Conservation (phyloP, 257 asterid genomes). For the Eucommia ulmoides region DNA sequence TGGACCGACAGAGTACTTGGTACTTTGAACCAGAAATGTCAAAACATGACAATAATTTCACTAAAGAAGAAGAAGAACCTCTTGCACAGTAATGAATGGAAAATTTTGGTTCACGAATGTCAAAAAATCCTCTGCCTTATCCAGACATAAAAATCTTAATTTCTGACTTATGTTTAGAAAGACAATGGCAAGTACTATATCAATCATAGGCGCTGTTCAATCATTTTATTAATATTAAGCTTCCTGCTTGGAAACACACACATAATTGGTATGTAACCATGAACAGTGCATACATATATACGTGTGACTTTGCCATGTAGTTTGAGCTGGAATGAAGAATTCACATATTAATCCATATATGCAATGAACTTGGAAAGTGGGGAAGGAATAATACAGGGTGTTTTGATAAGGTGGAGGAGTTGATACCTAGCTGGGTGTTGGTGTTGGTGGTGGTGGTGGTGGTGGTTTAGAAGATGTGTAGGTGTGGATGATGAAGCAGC, state of each 20-base stretch:
- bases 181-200: too few relatives aligned
- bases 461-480: constrained; percentile 9
- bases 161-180: constrained; percentile 15
- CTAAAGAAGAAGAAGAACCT: too few relatives aligned
- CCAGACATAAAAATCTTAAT: constrained; percentile 6
- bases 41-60: neutral
- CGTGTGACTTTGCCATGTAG: constrained; percentile 14
- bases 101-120: too few relatives aligned
- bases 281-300: neutral
- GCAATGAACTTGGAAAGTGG: constrained; percentile 58
- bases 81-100: too few relatives aligned
- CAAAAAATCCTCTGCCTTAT: constrained; percentile 4
- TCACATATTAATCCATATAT: neutral
- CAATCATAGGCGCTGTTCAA: neutral
- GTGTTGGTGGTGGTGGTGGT: constrained; percentile 7
- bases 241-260: constrained; percentile 26
- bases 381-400: constrained; percentile 67
- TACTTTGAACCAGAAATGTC: neutral
- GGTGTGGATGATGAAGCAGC: constrained; percentile 8
- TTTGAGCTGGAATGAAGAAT: constrained; percentile 30
- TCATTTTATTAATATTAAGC: neutral
- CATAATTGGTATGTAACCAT: constrained; percentile 15
- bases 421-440: too few relatives aligned
- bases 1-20: too few relatives aligned
- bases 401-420: constrained; percentile 15